These are phyloP conservation scores for Trichoderma asperelloides DNA, from an alignment of 495 filamentous ascomycete species.

Conservation along the genomic window DNA sequence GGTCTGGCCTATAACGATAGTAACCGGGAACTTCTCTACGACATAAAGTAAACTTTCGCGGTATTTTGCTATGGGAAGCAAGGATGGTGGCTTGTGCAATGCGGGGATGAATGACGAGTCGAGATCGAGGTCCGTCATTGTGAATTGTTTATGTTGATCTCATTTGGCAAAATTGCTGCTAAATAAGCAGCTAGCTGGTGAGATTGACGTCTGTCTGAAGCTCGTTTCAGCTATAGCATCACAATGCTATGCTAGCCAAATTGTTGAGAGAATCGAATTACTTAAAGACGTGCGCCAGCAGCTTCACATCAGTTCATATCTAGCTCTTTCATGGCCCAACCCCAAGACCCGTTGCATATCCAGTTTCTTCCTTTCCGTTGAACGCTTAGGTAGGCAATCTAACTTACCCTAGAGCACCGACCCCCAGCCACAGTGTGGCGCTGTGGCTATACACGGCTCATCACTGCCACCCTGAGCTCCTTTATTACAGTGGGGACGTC, in stretches of 20 bases:
- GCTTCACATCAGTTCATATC: background rate
- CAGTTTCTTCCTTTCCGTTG: background rate
- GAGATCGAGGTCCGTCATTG: constrained; percentile 51
- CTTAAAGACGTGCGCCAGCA: background rate
- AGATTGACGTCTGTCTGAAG: background rate
- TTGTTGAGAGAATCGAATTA: background rate
- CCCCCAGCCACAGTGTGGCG: background rate
- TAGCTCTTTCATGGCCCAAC: background rate
- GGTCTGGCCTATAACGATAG: constrained; percentile 83
- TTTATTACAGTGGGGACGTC: constrained; percentile 3
- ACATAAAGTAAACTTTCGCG: constrained; percentile 65
- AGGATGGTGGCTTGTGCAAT: constrained; percentile 65
- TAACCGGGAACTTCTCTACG: constrained; percentile 67
- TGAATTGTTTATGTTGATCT: background rate
- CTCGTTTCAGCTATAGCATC: background rate
- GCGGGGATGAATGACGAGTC: constrained; percentile 61
- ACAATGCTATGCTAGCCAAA: background rate
- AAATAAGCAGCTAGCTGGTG: background rate
- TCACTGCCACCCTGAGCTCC: background rate
- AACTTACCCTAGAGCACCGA: background rate
- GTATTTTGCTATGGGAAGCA: constrained; percentile 72
- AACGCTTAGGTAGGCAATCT: background rate
- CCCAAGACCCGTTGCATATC: background rate
- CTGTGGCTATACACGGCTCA: background rate
- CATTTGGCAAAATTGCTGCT: background rate